Evolutionary conservation across 352 stramenopile species (phyloP), one percentile per base, ranked within the genome.

Genomic region (Phytopythium delawarense): DNA sequence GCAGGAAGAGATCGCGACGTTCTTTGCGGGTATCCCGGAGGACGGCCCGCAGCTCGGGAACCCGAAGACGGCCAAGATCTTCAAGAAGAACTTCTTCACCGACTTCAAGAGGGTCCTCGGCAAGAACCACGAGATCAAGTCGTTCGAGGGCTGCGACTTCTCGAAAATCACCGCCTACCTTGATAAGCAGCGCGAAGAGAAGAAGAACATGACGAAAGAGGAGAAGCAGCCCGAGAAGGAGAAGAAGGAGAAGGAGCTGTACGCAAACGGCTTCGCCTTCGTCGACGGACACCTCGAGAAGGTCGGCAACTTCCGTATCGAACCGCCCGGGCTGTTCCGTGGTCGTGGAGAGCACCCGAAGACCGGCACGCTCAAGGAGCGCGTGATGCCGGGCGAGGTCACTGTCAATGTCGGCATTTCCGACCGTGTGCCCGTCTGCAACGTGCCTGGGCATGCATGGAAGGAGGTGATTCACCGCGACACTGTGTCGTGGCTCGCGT

Each of bases 31-130:
- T 30, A 98, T 98, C 67, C 96, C 98, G 57, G 86, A 97, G 13
- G 97, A 99, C 64, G 97, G 97, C 0, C 98, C 98, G 64, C 98
- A 99, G 70, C 81, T 99, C 7, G 92, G 96, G 28, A 98, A 98
- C 65, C 81, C 89, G 7, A 98, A 98, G 69, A 99, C 94, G 4
- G 92, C 89, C 62, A 91, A 96, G 71, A 99, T 99, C 23, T 99
- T 99, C 73, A 98, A 98, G 69, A 98, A 98, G 61, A 99, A 99
- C 72, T 99, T 99, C 71, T 99, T 99, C 64, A 76, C 79, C 2
- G 97, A 96, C 64, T 97, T 98, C 54, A 88, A 87, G 49, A 81
- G 89, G 39, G 72, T 93, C 16, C 74, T 99, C 11, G 96, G 96
- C n/a, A 97, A 93, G 46, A 76, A 76, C 11, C 96, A 99, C 71